These are phyloP conservation scores for Nepenthes alata DNA, from an alignment of 179 eudicot genomes.

Conservation along the genomic window DNA sequence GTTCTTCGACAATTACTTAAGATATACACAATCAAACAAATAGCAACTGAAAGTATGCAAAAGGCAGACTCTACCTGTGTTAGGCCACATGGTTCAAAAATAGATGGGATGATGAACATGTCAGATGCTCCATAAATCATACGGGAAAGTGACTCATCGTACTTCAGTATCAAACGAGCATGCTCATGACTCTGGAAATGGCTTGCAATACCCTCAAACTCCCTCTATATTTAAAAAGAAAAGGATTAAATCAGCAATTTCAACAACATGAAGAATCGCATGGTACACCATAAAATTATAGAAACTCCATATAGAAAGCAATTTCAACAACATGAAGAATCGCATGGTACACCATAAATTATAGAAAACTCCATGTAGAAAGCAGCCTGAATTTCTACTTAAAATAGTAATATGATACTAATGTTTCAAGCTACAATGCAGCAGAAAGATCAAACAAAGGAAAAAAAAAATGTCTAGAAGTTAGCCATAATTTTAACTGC, in stretches of 20 bases:
- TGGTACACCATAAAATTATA: background rate
- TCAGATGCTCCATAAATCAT: constrained; percentile 86
- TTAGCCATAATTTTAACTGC: too few relatives aligned
- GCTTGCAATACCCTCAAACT: constrained; percentile 74
- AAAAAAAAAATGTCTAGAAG: background rate
- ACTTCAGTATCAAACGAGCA: constrained; percentile 64
- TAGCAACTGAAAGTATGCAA: background rate
- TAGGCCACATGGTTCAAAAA: constrained; percentile 97
- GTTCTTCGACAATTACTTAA: background rate
- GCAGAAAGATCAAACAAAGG: background rate
- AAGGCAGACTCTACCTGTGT: constrained; percentile 61
- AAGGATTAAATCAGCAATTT: constrained; percentile 7
- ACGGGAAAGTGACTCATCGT: constrained; percentile 81
- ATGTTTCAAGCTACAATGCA: background rate
- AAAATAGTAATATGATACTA: background rate
- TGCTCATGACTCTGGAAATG: constrained; percentile 54
- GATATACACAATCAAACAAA: too few relatives aligned
- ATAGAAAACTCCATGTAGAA: background rate
- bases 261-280: background rate
- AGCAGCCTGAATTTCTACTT: too few relatives aligned
- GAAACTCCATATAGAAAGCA: background rate
- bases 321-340: background rate
- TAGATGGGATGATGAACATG: constrained; percentile 82
- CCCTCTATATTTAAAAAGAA: constrained; percentile 35
- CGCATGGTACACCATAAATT: background rate